phyloP scores from a whole-genome alignment of 75 land plant species.

The Cryptomeria japonica region DNA sequence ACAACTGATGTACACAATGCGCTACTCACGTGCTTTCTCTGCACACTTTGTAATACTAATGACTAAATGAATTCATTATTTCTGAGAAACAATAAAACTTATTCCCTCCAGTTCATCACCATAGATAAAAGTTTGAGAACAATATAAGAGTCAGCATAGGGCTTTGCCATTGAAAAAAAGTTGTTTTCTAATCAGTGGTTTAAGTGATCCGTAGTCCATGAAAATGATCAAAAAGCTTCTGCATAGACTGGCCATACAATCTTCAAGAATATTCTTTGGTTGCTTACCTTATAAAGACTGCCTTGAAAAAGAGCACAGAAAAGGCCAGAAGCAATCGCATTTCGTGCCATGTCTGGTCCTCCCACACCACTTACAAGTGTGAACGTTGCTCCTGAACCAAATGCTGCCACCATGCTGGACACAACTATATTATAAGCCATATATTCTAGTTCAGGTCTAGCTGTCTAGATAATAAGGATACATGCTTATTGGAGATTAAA shows the following conservation, averaged over 20 bases:
- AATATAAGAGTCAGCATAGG: background rate
- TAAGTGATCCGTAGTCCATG: no score
- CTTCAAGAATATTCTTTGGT: background rate
- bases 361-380: constrained; percentile 94
- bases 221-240: no score
- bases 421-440: background rate
- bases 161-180: background rate
- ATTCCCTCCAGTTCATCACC: background rate
- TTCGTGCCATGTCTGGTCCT: constrained; percentile 55
- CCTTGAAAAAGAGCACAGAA: constrained; percentile 90
- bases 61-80: background rate
- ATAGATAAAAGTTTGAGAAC: background rate
- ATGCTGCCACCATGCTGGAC: constrained; percentile 92
- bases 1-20: background rate
- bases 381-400: constrained; percentile 94
- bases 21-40: background rate
- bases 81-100: background rate
- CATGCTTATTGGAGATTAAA: background rate
- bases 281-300: constrained; percentile 63
- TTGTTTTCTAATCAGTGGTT: no score
- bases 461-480: constrained; percentile 1
- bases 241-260: no score
- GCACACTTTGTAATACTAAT: background rate
- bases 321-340: constrained; percentile 79
- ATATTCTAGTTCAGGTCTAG: background rate